Evolutionary conservation across 78 protist genomes (phyloP).

Genomic region (Capsaspora owczarzaki): DNA sequence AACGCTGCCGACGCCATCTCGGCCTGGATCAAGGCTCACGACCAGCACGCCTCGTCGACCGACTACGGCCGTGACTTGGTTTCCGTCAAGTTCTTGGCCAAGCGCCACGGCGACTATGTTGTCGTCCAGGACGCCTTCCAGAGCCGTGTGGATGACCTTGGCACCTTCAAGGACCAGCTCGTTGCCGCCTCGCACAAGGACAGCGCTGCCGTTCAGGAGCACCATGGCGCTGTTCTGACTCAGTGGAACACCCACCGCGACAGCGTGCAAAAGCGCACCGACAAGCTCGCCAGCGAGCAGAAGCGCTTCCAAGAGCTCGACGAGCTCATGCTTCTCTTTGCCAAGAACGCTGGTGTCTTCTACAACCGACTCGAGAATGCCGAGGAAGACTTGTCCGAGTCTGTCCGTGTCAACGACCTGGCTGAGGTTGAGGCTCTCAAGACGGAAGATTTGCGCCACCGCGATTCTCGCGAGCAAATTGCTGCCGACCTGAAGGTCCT

Average conservation of each 20-base stretch:
- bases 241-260: background rate
- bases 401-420: conserved; percentile 16
- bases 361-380: conserved; percentile 1
- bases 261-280: background rate
- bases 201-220: background rate
- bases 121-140: background rate
- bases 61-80: background rate
- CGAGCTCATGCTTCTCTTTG: conserved; percentile 23
- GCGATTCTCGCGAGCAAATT: background rate
- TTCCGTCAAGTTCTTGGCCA: background rate
- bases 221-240: background rate
- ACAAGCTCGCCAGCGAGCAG: background rate
- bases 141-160: background rate
- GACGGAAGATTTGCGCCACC: background rate
- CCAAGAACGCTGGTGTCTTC: conserved; percentile 17
- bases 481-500: background rate
- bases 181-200: background rate
- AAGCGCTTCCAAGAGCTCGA: conserved; percentile 6
- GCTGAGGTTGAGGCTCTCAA: background rate
- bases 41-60: background rate
- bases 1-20: background rate
- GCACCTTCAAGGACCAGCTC: background rate
- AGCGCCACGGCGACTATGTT: background rate
- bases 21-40: background rate
- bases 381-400: conserved; percentile 33